Percentiles rank a stretch among this genome's conserved stretches.
Conservation (phyloP, 2,329 filamentous ascomycete genomes). For the Fusarium brevicatenulatum region DNA sequence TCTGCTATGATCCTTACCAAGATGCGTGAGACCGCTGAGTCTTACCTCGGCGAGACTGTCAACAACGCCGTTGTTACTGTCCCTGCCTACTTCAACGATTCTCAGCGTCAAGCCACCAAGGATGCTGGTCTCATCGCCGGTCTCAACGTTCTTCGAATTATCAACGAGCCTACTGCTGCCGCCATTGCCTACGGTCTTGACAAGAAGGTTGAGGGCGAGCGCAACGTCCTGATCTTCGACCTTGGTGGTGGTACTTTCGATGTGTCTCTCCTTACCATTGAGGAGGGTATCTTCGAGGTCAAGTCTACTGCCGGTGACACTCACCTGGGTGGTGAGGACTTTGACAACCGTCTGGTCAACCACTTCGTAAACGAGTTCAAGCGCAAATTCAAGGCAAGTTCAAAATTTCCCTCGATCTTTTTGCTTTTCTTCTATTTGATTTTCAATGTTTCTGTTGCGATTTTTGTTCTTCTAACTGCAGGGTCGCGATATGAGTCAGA, state of each 20-base stretch:
- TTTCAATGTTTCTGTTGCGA: too few relatives aligned
- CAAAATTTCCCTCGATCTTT: too few relatives aligned
- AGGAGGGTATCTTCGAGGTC: slow-evolving; percentile 99
- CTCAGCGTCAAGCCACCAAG: slow-evolving; percentile 99
- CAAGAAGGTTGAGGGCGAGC: slow-evolving; percentile 96
- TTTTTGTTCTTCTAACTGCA: too few relatives aligned
- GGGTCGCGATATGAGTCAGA: too few relatives aligned
- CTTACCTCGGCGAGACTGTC: slow-evolving; percentile 98
- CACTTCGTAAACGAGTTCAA: slow-evolving; percentile 97
- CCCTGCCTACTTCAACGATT: slow-evolving; percentile 99
- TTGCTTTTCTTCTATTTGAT: too few relatives aligned
- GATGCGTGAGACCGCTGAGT: slow-evolving; percentile 94
- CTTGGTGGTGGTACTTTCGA: slow-evolving; percentile 99
- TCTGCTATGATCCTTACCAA: slow-evolving; percentile 99
- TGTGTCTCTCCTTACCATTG: slow-evolving; percentile 98
- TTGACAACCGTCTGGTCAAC: slow-evolving; percentile 94
- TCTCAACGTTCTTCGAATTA: slow-evolving; percentile 99
- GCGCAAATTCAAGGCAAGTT: too few relatives aligned
- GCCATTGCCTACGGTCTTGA: slow-evolving; percentile 99
- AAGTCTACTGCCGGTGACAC: slow-evolving; percentile 98
- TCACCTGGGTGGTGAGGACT: slow-evolving; percentile 94
- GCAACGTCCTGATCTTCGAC: slow-evolving; percentile 99
- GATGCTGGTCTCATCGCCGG: slow-evolving; percentile 97
- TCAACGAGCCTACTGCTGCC: slow-evolving; percentile 99
- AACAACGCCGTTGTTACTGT: slow-evolving; percentile 99